Conservation (phyloP, 805 yeast species). For the Priceomyces fermenticarens region DNA sequence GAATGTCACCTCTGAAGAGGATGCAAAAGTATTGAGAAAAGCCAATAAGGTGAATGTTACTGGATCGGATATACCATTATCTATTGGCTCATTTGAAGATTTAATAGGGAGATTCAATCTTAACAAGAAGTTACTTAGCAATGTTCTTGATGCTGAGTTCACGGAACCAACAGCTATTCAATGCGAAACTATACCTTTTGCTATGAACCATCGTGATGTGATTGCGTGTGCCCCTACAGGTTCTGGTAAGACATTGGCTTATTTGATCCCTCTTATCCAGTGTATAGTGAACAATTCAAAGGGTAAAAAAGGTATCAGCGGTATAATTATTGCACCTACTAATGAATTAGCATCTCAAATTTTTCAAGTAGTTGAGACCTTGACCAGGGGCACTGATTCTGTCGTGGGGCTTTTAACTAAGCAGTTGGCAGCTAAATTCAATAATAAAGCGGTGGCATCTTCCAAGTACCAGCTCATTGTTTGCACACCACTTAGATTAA, state of each 20-base stretch:
- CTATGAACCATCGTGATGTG: conserved; percentile 68
- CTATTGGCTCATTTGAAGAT: conserved; percentile 87
- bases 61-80: conserved; percentile 86
- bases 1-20: conserved; percentile 49
- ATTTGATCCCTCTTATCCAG: conserved; percentile 78
- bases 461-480: conserved; percentile 76
- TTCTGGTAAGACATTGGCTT: conserved; percentile 94
- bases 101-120: conserved; percentile 65
- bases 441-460: conserved; percentile 54
- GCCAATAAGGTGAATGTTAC: conserved; percentile 64
- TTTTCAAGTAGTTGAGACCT: conserved; percentile 58
- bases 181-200: conserved; percentile 79
- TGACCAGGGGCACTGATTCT: conserved; percentile 56
- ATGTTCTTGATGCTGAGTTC: conserved; percentile 67
- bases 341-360: conserved; percentile 91
- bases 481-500: conserved; percentile 84
- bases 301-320: conserved; percentile 51
- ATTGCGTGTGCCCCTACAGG: conserved; percentile 98
- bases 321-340: conserved; percentile 87
- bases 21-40: conserved; percentile 62
- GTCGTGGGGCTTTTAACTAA: conserved; percentile 67
- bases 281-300: conserved; percentile 21
- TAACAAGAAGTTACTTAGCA: conserved; percentile 54
- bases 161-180: conserved; percentile 91
- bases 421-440: conserved; percentile 65